Evolutionary conservation across 371 early-diverging fungal genomes (phyloP).

Genomic region (Rhizopus arrhizus): DNA sequence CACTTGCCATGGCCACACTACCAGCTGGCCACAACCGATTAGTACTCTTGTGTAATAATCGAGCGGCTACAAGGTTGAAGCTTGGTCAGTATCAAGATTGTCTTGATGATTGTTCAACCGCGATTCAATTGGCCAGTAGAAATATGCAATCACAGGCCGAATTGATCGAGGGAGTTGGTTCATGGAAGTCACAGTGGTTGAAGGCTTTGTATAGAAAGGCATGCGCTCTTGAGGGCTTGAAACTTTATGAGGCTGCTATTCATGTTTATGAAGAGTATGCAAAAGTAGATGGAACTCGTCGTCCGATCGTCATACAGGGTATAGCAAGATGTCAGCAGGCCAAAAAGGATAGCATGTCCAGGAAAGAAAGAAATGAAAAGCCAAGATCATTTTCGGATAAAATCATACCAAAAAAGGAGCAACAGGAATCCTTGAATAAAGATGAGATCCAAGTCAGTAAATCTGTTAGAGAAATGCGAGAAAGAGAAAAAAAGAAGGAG

Average conservation of each 20-base stretch:
- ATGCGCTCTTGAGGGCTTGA: conserved; percentile 78
- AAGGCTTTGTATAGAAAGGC: conserved; percentile 61
- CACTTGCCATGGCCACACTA: conserved; percentile 63
- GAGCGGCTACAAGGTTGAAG: conserved; percentile 83
- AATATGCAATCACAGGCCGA: conserved; percentile 19
- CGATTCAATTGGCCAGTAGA: conserved; percentile 16
- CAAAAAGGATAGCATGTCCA: neutral
- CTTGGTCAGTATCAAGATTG: conserved; percentile 79
- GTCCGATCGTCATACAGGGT: conserved; percentile 54
- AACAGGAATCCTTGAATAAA: conserved; percentile 1
- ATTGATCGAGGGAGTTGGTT: conserved; percentile 23
- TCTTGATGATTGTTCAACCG: conserved; percentile 60
- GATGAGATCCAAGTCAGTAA: conserved; percentile 47
- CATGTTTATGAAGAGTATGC: conserved; percentile 69
- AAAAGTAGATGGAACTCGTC: conserved; percentile 41
- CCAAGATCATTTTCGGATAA: conserved; percentile 21
- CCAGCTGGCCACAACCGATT: conserved; percentile 64
- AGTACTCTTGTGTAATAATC: conserved; percentile 81
- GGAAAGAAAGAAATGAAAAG: conserved; percentile 11
- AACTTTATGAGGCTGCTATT: conserved; percentile 77
- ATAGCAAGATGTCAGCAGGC: conserved; percentile 43
- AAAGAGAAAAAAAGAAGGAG: conserved; percentile 68
- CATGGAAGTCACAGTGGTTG: conserved; percentile 17
- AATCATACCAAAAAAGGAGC: conserved; percentile 13
- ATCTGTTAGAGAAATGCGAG: conserved; percentile 72